Conservation (phyloP, 805 yeast species). For the Jamesozyma rosinii region DNA sequence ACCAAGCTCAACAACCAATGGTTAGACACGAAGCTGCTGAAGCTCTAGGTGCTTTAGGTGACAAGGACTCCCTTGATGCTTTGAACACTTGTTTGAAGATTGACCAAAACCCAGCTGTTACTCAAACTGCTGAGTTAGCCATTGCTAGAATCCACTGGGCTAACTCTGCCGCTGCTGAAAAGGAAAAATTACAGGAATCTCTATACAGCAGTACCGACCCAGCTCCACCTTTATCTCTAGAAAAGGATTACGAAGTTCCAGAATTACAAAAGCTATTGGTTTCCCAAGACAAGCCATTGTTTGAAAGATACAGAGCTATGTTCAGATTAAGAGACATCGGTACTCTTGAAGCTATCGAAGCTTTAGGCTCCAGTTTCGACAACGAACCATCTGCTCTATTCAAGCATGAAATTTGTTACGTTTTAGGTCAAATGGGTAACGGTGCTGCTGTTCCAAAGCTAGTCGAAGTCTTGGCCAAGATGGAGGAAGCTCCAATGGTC, state of each 20-base stretch:
- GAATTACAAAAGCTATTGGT: conserved; percentile 62
- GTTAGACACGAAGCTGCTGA: conserved; percentile 99
- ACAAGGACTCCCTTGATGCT: conserved; percentile 56
- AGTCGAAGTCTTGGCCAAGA: conserved; percentile 68
- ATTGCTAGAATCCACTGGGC: conserved; percentile 93
- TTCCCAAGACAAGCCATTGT: conserved; percentile 68
- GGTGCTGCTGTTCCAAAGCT: conserved; percentile 87
- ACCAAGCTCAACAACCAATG: conserved; percentile 75
- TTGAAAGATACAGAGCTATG: conserved; percentile 97
- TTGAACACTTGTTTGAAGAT: conserved; percentile 53
- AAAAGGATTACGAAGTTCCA: conserved; percentile 48
- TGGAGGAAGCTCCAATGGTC: conserved; percentile 91
- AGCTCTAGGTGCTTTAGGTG: conserved; percentile 94
- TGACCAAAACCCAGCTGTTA: conserved; percentile 79
- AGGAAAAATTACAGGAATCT: conserved; percentile 64
- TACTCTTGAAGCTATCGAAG: conserved; percentile 83
- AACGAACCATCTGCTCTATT: conserved; percentile 92
- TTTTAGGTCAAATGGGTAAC: conserved; percentile 92
- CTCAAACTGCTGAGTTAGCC: conserved; percentile 97
- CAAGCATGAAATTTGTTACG: conserved; percentile 96
- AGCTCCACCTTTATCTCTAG: conserved; percentile 89
- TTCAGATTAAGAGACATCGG: conserved; percentile 93
- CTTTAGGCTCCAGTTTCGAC: conserved; percentile 79
- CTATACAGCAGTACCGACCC: conserved; percentile 89
- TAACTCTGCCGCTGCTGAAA: conserved; percentile 46